Base-by-base conservation (phyloP, 1,139 yeast species). In the Yamadazyma blattariae region DNA sequence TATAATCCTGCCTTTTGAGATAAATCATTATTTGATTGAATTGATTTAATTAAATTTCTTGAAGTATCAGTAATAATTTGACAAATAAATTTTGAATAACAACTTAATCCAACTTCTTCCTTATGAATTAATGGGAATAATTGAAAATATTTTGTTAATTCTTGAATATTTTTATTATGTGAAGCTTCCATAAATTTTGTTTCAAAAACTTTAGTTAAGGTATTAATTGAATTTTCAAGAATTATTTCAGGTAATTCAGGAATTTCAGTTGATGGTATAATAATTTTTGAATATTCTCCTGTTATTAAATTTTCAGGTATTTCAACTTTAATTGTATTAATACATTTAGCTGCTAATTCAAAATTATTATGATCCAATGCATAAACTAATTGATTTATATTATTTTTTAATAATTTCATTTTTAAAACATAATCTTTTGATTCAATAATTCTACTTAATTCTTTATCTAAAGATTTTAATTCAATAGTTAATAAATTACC, bases 231-330 rank as follows among this genome's bases (percentile, higher is more conserved):
- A 13, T 66, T 67, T 1, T 61, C 54, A 1, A 92, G 52, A 0
- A 85, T 64, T 1, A 63, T 71, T 11, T 60, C 56, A 0, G 98
- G 97, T 35, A 74, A 64, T 37, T 87, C 95, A 0, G 97, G 96
- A n/a, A 89, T 72, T 36, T 87, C 95, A 7, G 86, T 71, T 0
- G 95, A 80, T 0, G 99, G 98, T n/a, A 92, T 92, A 50, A 86
- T 87, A 31, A 74, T 79, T 33, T 81, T 74, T 2, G 96, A 92
- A 57, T 82, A 89, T 38, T 74, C 67, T n/a, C 96, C 90, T 10
- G 58, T 47, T 9, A 73, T 65, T 16, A 85, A 54, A 2, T 65
- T 68, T 0, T 56, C 45, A 0, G 95, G 87, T 22, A 86, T 59
- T 19, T 64, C 50, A 16, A 75, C 62, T 8, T 79, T 79, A 19